Evolutionary conservation across 2,329 filamentous ascomycete species (phyloP).

Genomic region (Pyrenophora teres): DNA sequence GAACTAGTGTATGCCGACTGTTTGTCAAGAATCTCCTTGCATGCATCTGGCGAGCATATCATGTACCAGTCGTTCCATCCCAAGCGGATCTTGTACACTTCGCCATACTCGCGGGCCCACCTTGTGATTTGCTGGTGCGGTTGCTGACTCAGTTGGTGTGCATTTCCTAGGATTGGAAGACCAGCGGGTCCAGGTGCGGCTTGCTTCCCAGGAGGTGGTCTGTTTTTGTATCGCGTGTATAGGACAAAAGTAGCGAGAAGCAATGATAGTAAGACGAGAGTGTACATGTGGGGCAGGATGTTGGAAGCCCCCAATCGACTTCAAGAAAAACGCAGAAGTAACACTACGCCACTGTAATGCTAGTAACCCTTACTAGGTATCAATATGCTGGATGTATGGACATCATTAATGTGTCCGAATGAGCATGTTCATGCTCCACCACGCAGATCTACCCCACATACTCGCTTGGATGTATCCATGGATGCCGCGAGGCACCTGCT

Average conservation of each 20-base stretch:
- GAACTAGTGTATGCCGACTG: conserved; percentile 45
- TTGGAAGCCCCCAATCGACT: not conserved
- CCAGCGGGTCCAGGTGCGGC: conserved; percentile 33
- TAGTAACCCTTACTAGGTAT: not conserved
- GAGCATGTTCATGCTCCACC: conserved; percentile 1
- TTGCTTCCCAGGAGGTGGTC: conserved; percentile 22
- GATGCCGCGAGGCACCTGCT: not conserved
- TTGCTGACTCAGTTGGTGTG: conserved; percentile 34
- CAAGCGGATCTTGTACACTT: conserved; percentile 52
- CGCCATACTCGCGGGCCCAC: conserved; percentile 52
- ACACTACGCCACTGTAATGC: not conserved
- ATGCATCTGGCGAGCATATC: conserved; percentile 51
- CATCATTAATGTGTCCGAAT: not conserved
- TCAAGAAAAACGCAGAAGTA: not conserved
- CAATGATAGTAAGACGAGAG: conserved; percentile 19
- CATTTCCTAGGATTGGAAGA: conserved; percentile 37
- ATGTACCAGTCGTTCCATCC: conserved; percentile 55
- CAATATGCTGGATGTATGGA: no score
- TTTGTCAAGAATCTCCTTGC: conserved; percentile 54
- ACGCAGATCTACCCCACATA: conserved; percentile 19
- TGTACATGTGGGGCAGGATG: conserved; percentile 25
- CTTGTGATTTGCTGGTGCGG: conserved; percentile 38
- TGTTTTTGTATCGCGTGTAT: conserved; percentile 15
- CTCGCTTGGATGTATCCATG: conserved; percentile 3
- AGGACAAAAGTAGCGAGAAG: conserved; percentile 16